A percentile compares a stretch with the other conserved stretches of the same genome.
Evolutionary conservation across 2,329 filamentous ascomycete species (phyloP).

Genomic region (Tolypocladium tropicale): DNA sequence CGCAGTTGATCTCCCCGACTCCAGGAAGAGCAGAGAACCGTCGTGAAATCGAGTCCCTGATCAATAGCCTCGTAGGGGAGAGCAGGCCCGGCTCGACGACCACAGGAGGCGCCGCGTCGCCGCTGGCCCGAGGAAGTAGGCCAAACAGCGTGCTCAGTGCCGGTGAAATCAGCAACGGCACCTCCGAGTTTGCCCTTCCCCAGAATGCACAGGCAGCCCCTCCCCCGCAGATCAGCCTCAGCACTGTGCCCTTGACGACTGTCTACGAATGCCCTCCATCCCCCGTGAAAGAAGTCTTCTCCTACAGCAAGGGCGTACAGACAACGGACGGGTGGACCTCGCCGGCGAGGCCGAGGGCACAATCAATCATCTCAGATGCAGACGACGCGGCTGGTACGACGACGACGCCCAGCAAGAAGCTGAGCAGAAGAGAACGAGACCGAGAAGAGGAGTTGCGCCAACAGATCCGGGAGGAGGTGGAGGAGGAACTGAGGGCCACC

Average conservation of each 20-base stretch:
- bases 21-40: constrained; percentile 59
- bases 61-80: constrained; percentile 73
- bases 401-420: constrained; percentile 57
- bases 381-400: constrained; percentile 46
- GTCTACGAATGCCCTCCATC: constrained; percentile 73
- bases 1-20: constrained; percentile 51
- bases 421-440: constrained; percentile 70
- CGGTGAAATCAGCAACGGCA: constrained; percentile 69
- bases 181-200: constrained; percentile 48
- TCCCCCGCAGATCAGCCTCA: constrained; percentile 55
- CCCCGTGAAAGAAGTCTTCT: constrained; percentile 74
- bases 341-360: constrained; percentile 34
- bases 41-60: constrained; percentile 74
- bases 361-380: constrained; percentile 42
- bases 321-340: constrained; percentile 67
- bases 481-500: constrained; percentile 76
- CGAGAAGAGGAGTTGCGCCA: constrained; percentile 83
- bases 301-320: constrained; percentile 95
- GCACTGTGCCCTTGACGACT: constrained; percentile 62
- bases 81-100: constrained; percentile 61
- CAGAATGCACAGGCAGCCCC: constrained; percentile 28
- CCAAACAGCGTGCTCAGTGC: constrained; percentile 81
- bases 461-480: constrained; percentile 78
- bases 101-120: constrained; percentile 53
- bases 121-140: constrained; percentile 59